Percentiles rank a stretch among this genome's conserved stretches.
Evolutionary conservation across 257 asterid species (phyloP).

Genomic region (Primulina tabacum): DNA sequence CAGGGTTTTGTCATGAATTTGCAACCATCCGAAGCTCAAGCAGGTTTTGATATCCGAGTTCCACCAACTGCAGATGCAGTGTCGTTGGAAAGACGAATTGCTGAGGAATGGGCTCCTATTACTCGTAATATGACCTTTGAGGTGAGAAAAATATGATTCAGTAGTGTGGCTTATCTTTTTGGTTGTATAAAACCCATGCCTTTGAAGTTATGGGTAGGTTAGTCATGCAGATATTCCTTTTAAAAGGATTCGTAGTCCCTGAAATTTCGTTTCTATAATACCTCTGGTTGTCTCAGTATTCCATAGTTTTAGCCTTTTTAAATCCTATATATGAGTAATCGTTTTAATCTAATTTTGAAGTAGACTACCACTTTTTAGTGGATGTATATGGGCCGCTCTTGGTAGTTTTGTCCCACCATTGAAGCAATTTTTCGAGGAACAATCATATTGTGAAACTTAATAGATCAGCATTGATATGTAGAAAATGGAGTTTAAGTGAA

Average conservation of each 20-base stretch:
- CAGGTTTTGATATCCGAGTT: slow-evolving; percentile 92
- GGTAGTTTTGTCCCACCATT: slow-evolving; percentile 18
- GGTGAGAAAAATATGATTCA: slow-evolving; percentile 42
- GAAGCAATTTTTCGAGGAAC: background rate
- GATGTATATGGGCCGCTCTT: background rate
- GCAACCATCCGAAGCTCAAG: slow-evolving; percentile 98
- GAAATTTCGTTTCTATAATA: background rate
- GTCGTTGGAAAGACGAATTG: slow-evolving; percentile 78
- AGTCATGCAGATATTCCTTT: slow-evolving; percentile 1
- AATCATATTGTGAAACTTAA: background rate
- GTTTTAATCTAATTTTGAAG: background rate
- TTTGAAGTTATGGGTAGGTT: slow-evolving; percentile 9
- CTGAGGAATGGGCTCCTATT: slow-evolving; percentile 97
- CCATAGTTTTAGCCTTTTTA: background rate
- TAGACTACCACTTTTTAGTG: too few relatives aligned
- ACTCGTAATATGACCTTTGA: slow-evolving; percentile 87
- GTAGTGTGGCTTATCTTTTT: slow-evolving; percentile 2
- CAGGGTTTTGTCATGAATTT: slow-evolving; percentile 98
- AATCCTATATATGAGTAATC: background rate
- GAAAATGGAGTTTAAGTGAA: background rate
- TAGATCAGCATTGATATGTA: background rate
- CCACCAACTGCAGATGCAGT: slow-evolving; percentile 79
- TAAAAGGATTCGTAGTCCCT: too few relatives aligned
- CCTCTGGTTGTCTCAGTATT: slow-evolving; percentile 6
- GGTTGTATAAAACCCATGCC: background rate